A percentile compares a stretch with the other conserved stretches of the same genome.
phyloP scores from a whole-genome alignment of 208 protist genomes.

The Leishmania mexicana region DNA sequence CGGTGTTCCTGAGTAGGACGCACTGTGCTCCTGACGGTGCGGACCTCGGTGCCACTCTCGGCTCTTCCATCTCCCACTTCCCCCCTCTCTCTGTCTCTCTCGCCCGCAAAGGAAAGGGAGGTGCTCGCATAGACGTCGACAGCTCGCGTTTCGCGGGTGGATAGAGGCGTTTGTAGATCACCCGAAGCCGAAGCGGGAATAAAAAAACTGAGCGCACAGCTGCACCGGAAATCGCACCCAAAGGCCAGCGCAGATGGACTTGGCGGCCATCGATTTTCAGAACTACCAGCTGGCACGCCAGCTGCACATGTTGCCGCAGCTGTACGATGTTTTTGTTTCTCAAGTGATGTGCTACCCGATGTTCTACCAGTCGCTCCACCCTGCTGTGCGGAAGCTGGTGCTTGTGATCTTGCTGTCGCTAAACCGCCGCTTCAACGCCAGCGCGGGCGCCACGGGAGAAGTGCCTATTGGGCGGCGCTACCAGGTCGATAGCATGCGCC shows the following conservation, averaged over 20 bases:
- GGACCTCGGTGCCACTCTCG: too few species aligned
- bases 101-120: too few species aligned
- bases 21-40: too few species aligned
- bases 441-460: not conserved
- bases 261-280: conserved; percentile 42
- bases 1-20: too few species aligned
- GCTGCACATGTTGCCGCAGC: conserved; percentile 60
- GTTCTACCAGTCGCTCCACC: conserved; percentile 67
- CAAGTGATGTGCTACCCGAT: conserved; percentile 66
- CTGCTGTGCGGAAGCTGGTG: conserved; percentile 34
- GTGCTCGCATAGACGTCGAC: too few species aligned
- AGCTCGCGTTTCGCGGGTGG: not conserved
- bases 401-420: conserved; percentile 53
- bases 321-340: conserved; percentile 51
- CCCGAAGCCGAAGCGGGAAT: not conserved
- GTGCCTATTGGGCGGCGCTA: conserved; percentile 20
- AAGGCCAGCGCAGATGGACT: conserved; percentile 15
- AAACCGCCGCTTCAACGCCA: conserved; percentile 31
- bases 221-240: not conserved
- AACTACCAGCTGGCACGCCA: conserved; percentile 74
- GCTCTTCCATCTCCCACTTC: too few species aligned
- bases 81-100: too few species aligned
- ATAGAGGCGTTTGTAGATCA: too few species aligned
- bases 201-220: not conserved
- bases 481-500: conserved; percentile 18